Evolutionary conservation across 495 filamentous ascomycete genomes (phyloP), one percentile per base, ranked within the genome.

Genomic region (Podospora sp.): DNA sequence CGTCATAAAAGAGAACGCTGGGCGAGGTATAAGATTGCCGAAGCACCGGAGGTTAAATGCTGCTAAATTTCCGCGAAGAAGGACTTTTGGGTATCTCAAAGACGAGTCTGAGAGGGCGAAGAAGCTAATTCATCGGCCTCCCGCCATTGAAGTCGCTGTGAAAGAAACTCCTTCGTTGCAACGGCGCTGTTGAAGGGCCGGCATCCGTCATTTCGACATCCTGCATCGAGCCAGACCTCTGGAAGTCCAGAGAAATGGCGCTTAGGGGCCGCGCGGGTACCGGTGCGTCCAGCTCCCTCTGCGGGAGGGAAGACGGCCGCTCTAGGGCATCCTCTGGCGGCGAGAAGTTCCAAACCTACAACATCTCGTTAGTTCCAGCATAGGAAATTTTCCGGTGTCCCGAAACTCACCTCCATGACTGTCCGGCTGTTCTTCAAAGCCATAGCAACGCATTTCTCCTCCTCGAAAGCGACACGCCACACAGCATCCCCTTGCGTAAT

Each of bases 381-480:
- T 7, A 21, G 20, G 24, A 29, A 21, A 12, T 0, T 7, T 1
- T 25, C 21, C 0, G 18, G 26, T 5, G 59, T 20, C 40, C 35
- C 53, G 8, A 66, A 72, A 72, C 82, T 83, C 76, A 97, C 95
- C 90, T 99, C 95, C 95, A 99, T 99, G 63, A 97, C 90, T 1
- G 96, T 98, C 63, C 92, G 86, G 56, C 86, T 87, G 26, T 85
- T 86, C 65, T 95, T 85, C 70, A 89, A 89, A 2, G 95, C 94
- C 87, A 99, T 93, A 46, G 97, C 93, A 20, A 99, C 93, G 62
- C 93, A 94, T 74, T 97, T 97, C 78, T 99, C 96, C 60, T 96
- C 94, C 75, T 99, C 95, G 76, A 99, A 98, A 1, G 95, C 96
- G 27, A 98, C 95, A 60, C 96, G 85, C 95, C 95, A 99, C 2